Conservation (phyloP, 2,329 filamentous ascomycete species). For the Penicillium verrucosum region DNA sequence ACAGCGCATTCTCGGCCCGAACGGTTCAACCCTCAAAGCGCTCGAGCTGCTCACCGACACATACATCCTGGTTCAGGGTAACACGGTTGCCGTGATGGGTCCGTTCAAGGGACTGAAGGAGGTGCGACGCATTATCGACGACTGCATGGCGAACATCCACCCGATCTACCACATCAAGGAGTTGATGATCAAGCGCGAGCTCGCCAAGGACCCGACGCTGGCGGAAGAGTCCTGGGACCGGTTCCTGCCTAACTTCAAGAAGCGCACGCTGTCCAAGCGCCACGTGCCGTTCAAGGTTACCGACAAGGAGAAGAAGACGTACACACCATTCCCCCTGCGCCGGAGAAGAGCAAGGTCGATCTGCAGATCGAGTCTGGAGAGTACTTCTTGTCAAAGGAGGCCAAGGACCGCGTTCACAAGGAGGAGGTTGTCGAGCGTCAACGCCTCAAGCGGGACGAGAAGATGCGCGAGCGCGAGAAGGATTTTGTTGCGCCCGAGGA, state of each 20-base stretch:
- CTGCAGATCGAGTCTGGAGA: slow-evolving; percentile 96
- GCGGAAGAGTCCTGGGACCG: slow-evolving; percentile 90
- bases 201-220: slow-evolving; percentile 83
- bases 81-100: slow-evolving; percentile 90
- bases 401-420: slow-evolving; percentile 77
- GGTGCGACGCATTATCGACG: slow-evolving; percentile 80
- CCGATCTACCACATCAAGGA: slow-evolving; percentile 92
- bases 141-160: slow-evolving; percentile 95
- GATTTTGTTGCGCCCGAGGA: slow-evolving; percentile 88
- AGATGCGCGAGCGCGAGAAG: slow-evolving; percentile 76
- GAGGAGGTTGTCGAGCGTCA: slow-evolving; percentile 82
- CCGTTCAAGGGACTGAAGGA: slow-evolving; percentile 92
- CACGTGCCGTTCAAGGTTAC: slow-evolving; percentile 78
- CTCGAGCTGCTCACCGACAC: slow-evolving; percentile 86
- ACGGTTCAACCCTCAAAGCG: slow-evolving; percentile 89
- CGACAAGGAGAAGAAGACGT: slow-evolving; percentile 90
- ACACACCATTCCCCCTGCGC: slow-evolving; percentile 97
- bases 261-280: slow-evolving; percentile 80
- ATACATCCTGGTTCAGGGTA: slow-evolving; percentile 94
- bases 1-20: slow-evolving; percentile 87
- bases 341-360: slow-evolving; percentile 99
- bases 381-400: slow-evolving; percentile 91
- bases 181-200: slow-evolving; percentile 88
- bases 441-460: slow-evolving; percentile 82
- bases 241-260: slow-evolving; percentile 97